These are phyloP conservation scores for Colletotrichum sp. DNA, from an alignment of 2,329 filamentous ascomycete species.

Conservation along the genomic window DNA sequence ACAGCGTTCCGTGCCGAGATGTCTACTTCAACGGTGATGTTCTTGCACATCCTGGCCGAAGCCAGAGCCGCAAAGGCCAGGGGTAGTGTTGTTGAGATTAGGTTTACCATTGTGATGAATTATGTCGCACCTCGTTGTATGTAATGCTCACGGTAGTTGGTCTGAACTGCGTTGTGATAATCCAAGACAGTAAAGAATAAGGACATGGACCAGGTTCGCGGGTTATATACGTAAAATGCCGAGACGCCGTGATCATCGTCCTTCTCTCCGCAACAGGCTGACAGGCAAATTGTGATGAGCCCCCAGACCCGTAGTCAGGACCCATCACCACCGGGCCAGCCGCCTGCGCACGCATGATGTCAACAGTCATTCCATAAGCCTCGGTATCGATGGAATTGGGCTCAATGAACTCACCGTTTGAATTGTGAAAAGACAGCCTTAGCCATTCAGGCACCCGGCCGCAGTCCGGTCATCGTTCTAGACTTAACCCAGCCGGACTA, in stretches of 20 bases:
- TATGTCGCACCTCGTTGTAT: background rate
- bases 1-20: slow-evolving; percentile 59
- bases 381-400: background rate
- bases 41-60: slow-evolving; percentile 43
- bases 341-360: background rate
- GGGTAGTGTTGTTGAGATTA: slow-evolving; percentile 12
- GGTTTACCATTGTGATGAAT: slow-evolving; percentile 27
- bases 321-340: background rate
- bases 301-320: background rate
- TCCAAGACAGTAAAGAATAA: background rate
- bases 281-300: background rate
- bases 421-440: background rate
- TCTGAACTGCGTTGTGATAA: background rate
- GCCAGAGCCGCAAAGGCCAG: slow-evolving; percentile 30
- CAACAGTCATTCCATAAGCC: background rate
- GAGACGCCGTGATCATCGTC: background rate
- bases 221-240: background rate
- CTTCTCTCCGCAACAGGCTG: background rate
- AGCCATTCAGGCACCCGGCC: background rate
- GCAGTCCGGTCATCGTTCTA: background rate
- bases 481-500: background rate
- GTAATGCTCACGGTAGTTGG: background rate
- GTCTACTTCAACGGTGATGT: slow-evolving; percentile 61
- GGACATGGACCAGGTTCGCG: background rate
- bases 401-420: background rate